Conservation (phyloP, 1,139 yeast species). For the Hemisphaericaspora lyxosophila region DNA sequence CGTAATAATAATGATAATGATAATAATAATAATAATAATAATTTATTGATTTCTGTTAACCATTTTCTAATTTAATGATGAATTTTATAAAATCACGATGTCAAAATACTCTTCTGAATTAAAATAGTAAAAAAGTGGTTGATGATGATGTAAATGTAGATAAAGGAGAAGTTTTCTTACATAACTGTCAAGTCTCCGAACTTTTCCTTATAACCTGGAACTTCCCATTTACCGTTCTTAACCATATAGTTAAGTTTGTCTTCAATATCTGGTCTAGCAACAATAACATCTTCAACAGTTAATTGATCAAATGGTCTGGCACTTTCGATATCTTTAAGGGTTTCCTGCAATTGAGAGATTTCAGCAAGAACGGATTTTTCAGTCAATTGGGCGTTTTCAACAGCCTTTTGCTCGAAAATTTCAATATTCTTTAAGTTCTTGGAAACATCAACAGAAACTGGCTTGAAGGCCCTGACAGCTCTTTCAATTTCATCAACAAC, state of each 20-base stretch:
- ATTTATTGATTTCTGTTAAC: not conserved
- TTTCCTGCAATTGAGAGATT: slow-evolving; percentile 79
- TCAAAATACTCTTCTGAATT: not conserved
- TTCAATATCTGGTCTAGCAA: slow-evolving; percentile 97
- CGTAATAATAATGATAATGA: slow-evolving; percentile 1
- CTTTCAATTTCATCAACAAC: slow-evolving; percentile 81
- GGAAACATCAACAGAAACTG: slow-evolving; percentile 80
- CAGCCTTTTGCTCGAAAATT: slow-evolving; percentile 91
- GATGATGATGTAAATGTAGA: slow-evolving; percentile 4
- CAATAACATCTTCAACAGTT: slow-evolving; percentile 90
- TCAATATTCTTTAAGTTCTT: slow-evolving; percentile 91
- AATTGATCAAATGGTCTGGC: slow-evolving; percentile 98
- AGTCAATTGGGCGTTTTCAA: slow-evolving; percentile 93
- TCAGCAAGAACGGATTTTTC: slow-evolving; percentile 87
- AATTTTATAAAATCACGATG: no score
- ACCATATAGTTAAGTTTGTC: slow-evolving; percentile 95
- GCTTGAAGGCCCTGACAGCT: slow-evolving; percentile 73
- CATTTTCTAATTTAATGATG: not conserved
- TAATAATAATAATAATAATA: slow-evolving; percentile 2
- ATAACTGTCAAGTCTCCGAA: slow-evolving; percentile 94
- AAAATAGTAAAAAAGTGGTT: not conserved
- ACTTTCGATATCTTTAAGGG: slow-evolving; percentile 88
- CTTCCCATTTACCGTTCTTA: slow-evolving; percentile 96
- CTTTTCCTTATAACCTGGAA: slow-evolving; percentile 97
- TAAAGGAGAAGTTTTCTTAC: slow-evolving; percentile 40